These are phyloP conservation scores for Neonectria faginata DNA, from an alignment of 2,329 filamentous ascomycete species.

Conservation along the genomic window DNA sequence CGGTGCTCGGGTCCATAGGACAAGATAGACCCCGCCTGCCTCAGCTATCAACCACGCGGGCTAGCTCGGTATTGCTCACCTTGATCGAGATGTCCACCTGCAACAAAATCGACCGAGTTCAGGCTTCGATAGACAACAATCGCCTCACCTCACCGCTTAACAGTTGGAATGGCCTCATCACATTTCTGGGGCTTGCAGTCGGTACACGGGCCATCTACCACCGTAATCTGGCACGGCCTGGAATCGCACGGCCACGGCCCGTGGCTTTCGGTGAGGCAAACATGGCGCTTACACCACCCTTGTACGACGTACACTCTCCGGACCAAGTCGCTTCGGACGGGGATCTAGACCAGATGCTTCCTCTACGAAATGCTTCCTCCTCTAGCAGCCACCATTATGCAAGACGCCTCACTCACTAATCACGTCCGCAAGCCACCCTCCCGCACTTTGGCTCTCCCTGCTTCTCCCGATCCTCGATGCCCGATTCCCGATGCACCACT, in stretches of 20 bases:
- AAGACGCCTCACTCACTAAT: constrained; percentile 15
- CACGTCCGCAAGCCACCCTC: constrained; percentile 1
- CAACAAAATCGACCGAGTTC: neutral
- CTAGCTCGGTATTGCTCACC: no score
- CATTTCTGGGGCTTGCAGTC: neutral
- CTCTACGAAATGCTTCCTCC: neutral
- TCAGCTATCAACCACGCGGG: neutral
- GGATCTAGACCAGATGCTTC: neutral
- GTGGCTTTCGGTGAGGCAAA: constrained; percentile 16
- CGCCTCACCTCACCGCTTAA: constrained; percentile 13
- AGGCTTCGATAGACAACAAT: neutral
- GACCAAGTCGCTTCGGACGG: neutral
- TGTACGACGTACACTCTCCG: neutral
- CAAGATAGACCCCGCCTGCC: neutral
- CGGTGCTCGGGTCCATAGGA: no score
- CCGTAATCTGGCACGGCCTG: neutral
- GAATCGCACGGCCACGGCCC: constrained; percentile 5
- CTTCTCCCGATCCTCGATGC: constrained; percentile 39
- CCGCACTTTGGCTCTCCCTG: constrained; percentile 29
- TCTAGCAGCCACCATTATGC: constrained; percentile 5
- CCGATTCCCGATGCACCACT: constrained; percentile 29
- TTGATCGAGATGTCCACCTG: neutral
- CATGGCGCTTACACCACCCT: neutral
- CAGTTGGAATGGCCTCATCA: constrained; percentile 13
- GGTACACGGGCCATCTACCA: neutral